These are phyloP conservation scores for Centella asiatica DNA, from an alignment of 129 eudicot species.

Conservation along the genomic window DNA sequence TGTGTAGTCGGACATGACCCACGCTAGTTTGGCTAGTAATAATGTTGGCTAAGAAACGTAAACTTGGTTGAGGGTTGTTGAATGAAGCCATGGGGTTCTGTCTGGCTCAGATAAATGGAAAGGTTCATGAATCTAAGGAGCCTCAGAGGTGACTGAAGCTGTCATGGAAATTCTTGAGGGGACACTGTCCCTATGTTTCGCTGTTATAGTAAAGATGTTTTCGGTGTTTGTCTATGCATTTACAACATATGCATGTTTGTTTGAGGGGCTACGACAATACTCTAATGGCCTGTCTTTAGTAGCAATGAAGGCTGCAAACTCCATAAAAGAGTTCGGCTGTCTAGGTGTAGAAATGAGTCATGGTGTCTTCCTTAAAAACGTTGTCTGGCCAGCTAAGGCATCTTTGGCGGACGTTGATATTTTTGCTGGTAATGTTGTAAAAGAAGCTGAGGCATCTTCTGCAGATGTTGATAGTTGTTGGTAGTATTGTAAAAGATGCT, in stretches of 20 bases:
- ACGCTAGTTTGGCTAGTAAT: no score
- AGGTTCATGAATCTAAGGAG: constrained; percentile 14
- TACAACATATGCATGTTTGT: constrained; percentile 14
- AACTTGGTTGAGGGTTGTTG: not conserved
- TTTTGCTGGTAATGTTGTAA: no score
- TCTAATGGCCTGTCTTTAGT: not conserved
- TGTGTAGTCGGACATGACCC: not conserved
- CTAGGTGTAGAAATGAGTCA: constrained; percentile 2
- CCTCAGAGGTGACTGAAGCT: constrained; percentile 16
- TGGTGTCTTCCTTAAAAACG: not conserved
- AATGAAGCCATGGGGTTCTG: not conserved
- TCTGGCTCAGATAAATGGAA: not conserved
- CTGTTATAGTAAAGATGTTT: not conserved
- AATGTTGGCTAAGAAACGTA: not conserved
- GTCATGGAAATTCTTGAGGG: constrained; percentile 13
- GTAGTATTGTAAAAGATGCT: no score
- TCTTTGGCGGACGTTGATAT: not conserved
- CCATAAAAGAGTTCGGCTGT: not conserved
- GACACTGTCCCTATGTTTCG: constrained; percentile 2
- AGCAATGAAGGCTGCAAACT: not conserved
- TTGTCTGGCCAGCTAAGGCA: not conserved
- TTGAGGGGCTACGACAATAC: constrained; percentile 5
- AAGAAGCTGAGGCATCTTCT: no score
- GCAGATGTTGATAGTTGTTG: no score
- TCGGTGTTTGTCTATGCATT: not conserved